Conservation (phyloP, 192 early-diverging fungal genomes). For the Gryganskiella cystojenkinii region DNA sequence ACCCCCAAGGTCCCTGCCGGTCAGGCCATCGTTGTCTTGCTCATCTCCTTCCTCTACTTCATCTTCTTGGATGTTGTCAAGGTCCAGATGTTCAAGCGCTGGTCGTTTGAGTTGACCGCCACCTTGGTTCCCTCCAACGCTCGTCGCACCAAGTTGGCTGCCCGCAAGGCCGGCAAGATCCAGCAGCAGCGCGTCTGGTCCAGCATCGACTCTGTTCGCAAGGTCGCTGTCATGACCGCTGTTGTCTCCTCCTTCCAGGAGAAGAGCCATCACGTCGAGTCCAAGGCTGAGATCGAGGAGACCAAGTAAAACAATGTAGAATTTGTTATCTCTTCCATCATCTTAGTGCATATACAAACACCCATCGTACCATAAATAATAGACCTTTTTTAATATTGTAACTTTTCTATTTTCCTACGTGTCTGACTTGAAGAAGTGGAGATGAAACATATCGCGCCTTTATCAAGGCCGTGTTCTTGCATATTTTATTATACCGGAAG, state of each 20-base stretch:
- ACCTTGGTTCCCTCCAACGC: constrained; percentile 75
- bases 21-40: constrained; percentile 75
- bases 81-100: constrained; percentile 78
- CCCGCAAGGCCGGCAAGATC: constrained; percentile 58
- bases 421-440: no score
- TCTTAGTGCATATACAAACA: no score
- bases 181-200: constrained; percentile 62
- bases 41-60: constrained; percentile 77
- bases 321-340: no score
- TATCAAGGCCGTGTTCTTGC: no score
- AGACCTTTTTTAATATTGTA: no score
- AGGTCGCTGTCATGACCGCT: constrained; percentile 50
- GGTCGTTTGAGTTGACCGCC: constrained; percentile 89
- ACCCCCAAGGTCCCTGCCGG: constrained; percentile 65
- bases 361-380: no score
- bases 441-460: no score
- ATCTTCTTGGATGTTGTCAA: constrained; percentile 86
- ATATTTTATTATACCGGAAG: no score
- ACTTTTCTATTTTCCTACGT: no score
- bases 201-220: constrained; percentile 30
- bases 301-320: no score
- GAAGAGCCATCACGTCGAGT: background rate
- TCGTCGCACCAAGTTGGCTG: constrained; percentile 67
- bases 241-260: constrained; percentile 43
- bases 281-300: no score